phyloP scores from a whole-genome alignment of 2,329 filamentous ascomycete genomes.

The Ceratocystis smalleyi region DNA sequence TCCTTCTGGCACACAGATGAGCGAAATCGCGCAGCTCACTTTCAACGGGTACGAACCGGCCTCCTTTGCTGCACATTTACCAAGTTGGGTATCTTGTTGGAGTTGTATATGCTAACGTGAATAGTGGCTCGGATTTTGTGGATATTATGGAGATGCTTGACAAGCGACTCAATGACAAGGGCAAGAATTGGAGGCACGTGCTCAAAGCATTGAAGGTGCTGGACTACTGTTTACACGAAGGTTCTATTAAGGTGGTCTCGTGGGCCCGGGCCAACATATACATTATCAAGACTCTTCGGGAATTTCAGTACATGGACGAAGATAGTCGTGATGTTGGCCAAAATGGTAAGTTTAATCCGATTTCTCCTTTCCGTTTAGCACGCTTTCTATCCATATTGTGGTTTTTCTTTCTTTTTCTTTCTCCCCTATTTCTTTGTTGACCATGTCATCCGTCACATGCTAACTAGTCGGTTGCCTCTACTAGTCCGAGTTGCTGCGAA shows the following conservation, averaged over 20 bases:
- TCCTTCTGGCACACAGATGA: constrained; percentile 94
- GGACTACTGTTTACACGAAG: constrained; percentile 95
- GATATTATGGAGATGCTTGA: constrained; percentile 99
- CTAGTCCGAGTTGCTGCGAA: constrained; percentile 89
- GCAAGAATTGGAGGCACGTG: constrained; percentile 98
- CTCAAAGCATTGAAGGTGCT: constrained; percentile 94
- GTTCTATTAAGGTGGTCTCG: constrained; percentile 87
- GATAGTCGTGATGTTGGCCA: constrained; percentile 90
- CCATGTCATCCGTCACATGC: background rate
- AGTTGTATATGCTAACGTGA: background rate
- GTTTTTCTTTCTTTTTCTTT: background rate
- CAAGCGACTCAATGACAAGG: constrained; percentile 96
- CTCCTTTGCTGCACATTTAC: constrained; percentile 1
- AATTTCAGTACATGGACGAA: constrained; percentile 94
- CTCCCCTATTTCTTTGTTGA: background rate
- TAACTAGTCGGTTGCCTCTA: constrained; percentile 15
- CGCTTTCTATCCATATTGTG: too few species aligned
- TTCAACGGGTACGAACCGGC: constrained; percentile 68
- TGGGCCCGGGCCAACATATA: constrained; percentile 98
- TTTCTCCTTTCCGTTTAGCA: background rate
- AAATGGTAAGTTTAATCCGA: constrained; percentile 52
- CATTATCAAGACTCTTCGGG: constrained; percentile 94
- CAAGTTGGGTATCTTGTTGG: background rate
- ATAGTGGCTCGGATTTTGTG: constrained; percentile 88
- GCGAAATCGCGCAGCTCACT: constrained; percentile 92